Evolutionary conservation across 768 basidiomycete species (phyloP), one percentile per base, ranked within the genome.

Genomic region (Cytidiella melzeri): DNA sequence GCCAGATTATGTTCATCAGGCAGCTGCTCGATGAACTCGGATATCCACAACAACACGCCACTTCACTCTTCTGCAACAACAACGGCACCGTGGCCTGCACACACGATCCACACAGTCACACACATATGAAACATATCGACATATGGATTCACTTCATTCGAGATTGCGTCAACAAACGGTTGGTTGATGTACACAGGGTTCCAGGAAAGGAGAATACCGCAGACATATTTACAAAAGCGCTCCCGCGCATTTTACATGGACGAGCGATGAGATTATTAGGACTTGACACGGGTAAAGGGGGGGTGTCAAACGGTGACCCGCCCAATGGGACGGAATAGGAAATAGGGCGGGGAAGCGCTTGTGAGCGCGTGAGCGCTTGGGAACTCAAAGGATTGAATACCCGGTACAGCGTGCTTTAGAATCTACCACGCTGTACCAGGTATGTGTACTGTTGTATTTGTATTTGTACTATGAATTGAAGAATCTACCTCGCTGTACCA

Each of bases 91-190:
- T 71, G 37, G 52, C 62, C 1, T 50, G 69, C 15, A 43, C 64
- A 0, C 55, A 62, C 15, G 61, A 68, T 28, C 52, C 55, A 3
- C 52, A 61, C 24, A 62, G 62, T 48, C 64, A 69, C 38, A 36
- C 59, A 2, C 57, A 63, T 13, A 65, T 66, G 12, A 69, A 69
- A 43, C 71, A 73, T 55, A 67, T 73, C 44, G 62, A 67, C 48
- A 58, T 71, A 25, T 55, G 60, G 1, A 56, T 67, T 44, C 70
- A 72, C 53, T 68, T 63, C 45, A 54, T 69, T 21, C 57, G 62
- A 19, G 58, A 69, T 10, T 50, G 41, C 19, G 54, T 70, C 41
- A 34, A 34, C 2, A 19, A 50, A 10, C 41, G 48, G n/a, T 4
- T 12, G 1, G 48, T 56, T 36, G 13, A n/a, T 20, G 13, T 54